phyloP scores from a whole-genome alignment of 2,329 filamentous ascomycete species.

The Leptographium wingfieldii region DNA sequence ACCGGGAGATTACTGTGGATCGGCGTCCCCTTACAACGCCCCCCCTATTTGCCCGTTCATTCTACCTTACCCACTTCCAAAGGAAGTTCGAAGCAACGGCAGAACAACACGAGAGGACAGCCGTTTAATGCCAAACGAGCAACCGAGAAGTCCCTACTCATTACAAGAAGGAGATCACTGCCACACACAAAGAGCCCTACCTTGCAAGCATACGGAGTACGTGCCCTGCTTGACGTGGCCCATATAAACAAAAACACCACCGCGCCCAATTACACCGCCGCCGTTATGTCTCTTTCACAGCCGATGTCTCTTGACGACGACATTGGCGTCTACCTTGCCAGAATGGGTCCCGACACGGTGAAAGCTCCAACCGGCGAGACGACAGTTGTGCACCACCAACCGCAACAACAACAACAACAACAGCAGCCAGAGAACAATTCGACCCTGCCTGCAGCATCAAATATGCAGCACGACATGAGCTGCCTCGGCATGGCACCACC shows the following conservation, averaged over 20 bases:
- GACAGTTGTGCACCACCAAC: neutral
- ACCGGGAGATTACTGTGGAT: constrained; percentile 8
- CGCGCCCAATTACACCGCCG: neutral
- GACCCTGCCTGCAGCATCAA: neutral
- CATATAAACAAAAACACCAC: no score
- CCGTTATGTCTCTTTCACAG: constrained; percentile 7
- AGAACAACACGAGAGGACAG: neutral
- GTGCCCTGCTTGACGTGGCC: no score
- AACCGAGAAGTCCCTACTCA: neutral
- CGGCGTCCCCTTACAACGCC: neutral
- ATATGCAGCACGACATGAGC: neutral
- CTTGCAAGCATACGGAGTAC: neutral
- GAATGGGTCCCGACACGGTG: constrained; percentile 2
- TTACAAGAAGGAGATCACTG: neutral
- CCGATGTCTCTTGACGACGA: constrained; percentile 7
- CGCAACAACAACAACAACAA: neutral
- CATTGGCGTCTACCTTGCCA: constrained; percentile 4
- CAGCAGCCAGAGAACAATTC: neutral
- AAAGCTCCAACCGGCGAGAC: neutral
- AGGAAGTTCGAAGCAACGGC: neutral
- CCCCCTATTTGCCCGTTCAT: neutral
- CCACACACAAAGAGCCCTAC: neutral
- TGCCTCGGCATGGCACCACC: constrained; percentile 23
- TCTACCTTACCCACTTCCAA: neutral
- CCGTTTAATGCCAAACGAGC: neutral